These are phyloP conservation scores for Echites panduratus DNA, from an alignment of 257 asterid genomes.

Conservation along the genomic window DNA sequence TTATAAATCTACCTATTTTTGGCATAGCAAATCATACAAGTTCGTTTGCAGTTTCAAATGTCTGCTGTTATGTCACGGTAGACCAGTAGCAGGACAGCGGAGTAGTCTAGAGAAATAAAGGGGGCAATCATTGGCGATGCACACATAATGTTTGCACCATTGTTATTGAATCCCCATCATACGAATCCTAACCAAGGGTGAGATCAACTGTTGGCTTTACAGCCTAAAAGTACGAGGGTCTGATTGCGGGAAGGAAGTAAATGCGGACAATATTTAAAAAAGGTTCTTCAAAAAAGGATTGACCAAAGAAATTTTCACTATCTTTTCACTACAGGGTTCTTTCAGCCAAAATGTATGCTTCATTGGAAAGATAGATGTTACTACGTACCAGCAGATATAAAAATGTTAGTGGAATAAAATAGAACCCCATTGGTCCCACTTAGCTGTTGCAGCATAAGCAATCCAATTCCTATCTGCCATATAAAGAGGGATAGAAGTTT, in stretches of 20 bases:
- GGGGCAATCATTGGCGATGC: neutral
- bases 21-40: neutral
- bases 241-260: neutral
- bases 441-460: constrained; percentile 73
- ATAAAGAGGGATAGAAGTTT: constrained; percentile 6
- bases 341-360: neutral
- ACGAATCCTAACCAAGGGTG: neutral
- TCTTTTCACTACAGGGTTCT: neutral
- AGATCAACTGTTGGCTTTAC: neutral
- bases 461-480: constrained; percentile 77
- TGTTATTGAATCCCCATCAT: neutral
- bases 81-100: neutral
- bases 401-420: constrained; percentile 75
- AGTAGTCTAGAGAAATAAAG: neutral
- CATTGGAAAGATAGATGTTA: neutral
- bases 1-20: neutral
- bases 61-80: neutral
- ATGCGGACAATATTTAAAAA: neutral
- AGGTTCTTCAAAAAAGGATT: neutral
- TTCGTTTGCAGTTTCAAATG: neutral
- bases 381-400: constrained; percentile 72
- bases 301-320: neutral
- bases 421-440: constrained; percentile 79
- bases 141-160: neutral
- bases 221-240: neutral